Percentiles rank a stretch among this genome's conserved stretches.
Conservation (phyloP, 371 early-diverging fungal genomes). For the Chytridium lagenaria region DNA sequence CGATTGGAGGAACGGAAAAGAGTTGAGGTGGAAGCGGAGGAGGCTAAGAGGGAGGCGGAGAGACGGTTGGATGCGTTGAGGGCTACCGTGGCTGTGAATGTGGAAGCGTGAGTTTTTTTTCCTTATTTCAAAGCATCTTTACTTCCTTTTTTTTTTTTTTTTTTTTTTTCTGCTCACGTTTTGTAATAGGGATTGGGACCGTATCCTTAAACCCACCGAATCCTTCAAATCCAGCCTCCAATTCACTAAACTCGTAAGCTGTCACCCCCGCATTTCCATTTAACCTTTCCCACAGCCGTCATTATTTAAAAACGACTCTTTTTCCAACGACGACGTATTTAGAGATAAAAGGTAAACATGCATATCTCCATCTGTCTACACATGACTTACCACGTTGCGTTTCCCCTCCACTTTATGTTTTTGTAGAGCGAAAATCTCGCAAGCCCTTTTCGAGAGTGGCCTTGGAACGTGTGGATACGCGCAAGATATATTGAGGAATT, state of each 20-base stretch:
- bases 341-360: slow-evolving; percentile 1
- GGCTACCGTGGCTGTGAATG: background rate
- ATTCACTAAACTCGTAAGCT: background rate
- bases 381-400: background rate
- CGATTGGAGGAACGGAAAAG: background rate
- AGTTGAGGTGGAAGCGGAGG: background rate
- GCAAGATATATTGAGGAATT: background rate
- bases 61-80: background rate
- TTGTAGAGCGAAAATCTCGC: slow-evolving; percentile 1
- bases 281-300: too few relatives aligned
- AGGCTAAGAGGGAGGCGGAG: background rate
- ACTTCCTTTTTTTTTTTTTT: background rate
- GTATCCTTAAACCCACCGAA: background rate
- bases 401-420: background rate
- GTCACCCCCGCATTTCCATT: background rate
- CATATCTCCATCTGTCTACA: too few relatives aligned
- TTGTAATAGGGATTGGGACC: slow-evolving; percentile 2
- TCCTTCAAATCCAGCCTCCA: background rate
- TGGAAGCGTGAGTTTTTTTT: slow-evolving; percentile 6
- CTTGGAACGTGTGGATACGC: background rate
- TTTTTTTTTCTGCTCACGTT: background rate
- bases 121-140: background rate
- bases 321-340: slow-evolving; percentile 3
- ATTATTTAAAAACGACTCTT: slow-evolving; percentile 4
- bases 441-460: slow-evolving; percentile 11